phyloP scores from a whole-genome alignment of 2,329 filamentous ascomycete genomes.

The Clonostachys byssicola region DNA sequence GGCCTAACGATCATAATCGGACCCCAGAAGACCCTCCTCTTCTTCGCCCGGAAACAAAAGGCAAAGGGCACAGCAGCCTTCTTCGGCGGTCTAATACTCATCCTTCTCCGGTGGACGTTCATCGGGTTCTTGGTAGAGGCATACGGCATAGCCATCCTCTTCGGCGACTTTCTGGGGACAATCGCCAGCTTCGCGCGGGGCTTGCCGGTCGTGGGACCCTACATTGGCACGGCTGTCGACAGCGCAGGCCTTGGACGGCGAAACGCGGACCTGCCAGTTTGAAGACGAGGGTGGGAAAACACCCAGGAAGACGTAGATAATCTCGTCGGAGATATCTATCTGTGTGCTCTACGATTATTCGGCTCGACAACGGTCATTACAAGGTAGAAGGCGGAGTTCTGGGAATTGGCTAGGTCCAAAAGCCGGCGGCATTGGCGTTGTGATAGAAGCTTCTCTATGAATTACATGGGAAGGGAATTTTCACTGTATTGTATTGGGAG shows the following conservation, averaged over 20 bases:
- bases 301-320: too few species aligned
- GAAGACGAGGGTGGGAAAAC: constrained; percentile 4
- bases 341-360: too few species aligned
- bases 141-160: constrained; percentile 89
- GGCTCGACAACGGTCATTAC: too few species aligned
- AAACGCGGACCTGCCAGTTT: constrained; percentile 77
- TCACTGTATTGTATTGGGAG: too few species aligned
- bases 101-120: constrained; percentile 85
- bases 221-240: constrained; percentile 72
- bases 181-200: constrained; percentile 84
- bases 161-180: constrained; percentile 94
- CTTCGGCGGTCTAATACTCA: constrained; percentile 75
- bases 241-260: constrained; percentile 63
- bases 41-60: constrained; percentile 94
- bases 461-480: too few species aligned
- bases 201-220: constrained; percentile 81
- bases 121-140: constrained; percentile 87
- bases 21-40: constrained; percentile 81
- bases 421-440: too few species aligned
- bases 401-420: too few species aligned
- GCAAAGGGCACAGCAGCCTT: constrained; percentile 89
- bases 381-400: too few species aligned
- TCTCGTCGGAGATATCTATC: too few species aligned
- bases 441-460: too few species aligned
- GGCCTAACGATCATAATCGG: constrained; percentile 96